Base-by-base conservation (phyloP, 1,284 basidiomycete species). In the Sporisorium graminicola region DNA sequence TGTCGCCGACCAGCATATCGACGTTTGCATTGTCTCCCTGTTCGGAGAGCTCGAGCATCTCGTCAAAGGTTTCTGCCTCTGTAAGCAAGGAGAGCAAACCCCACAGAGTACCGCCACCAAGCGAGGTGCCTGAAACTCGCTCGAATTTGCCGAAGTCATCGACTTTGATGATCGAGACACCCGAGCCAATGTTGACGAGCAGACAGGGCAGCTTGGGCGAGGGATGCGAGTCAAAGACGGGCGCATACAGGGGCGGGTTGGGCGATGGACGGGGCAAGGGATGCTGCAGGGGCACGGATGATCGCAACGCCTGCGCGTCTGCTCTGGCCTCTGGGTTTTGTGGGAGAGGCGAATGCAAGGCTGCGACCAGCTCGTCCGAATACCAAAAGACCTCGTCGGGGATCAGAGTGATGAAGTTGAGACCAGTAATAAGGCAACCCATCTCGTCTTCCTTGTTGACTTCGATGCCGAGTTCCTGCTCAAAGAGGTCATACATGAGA, bases 91-190 rank as follows among this genome's bases (percentile, higher is more conserved):
- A 96, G 61, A 99, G 87, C 77, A 99, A 86, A 22, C 97, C 97
- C 97, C 97, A 99, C 20, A 99, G 88, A n/a, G 97, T 99, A 40
- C 96, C 97, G n/a, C 97, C 97, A 49, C 97, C 97, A 52, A 99
- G 87, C 87, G 94, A 95, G 47, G 97, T 99, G 27, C 97, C 97
- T 76, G 93, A 95, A 50, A 99, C 93, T 82, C 97, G 92, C 88
- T 99, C 97, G 85, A 93, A 99, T 72, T 89, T 91, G 26, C 97
- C 97, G 85, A 95, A 93, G 79, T 94, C 94, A 83, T 98, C 94
- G 5, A 99, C 93, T 87, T 94, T 95, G 88, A 99, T 95, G 81
- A 99, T 94, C 40, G 94, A 96, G 42, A 99, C 96, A 57, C 97
- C 97, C 33, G 93, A 95, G 13, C 96, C 96, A 71, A 99, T 99